Base-by-base conservation (phyloP, 2,329 filamentous ascomycete genomes). In the Ilyonectria destructans region DNA sequence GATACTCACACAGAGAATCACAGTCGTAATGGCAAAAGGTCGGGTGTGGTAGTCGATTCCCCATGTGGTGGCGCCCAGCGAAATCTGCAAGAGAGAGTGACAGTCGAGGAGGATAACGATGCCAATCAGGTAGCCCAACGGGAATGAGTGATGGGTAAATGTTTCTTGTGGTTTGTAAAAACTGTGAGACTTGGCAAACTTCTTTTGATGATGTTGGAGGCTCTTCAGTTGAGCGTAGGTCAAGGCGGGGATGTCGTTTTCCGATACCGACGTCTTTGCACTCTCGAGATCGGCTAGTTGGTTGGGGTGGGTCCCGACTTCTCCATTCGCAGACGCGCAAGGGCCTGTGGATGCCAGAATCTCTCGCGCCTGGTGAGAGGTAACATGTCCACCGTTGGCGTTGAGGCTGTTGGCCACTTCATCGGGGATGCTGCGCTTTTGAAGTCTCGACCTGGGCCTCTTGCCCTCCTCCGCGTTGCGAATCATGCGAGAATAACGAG, bases 81-180 rank as follows among this genome's bases (percentile, higher is more conserved):
- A 88, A 73, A 97, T 93, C 77, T 97, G 94, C 46, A 97, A 87
- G 37, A 93, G 84, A 5, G 92, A 94, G 82, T 97, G 94, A 69
- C 88, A 91, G 79, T 97, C 94, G 3, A 96, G 86, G 2, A 97
- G 84, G 7, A 93, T 85, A n/a, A 96, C 91, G 66, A 96, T 91
- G 65, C 92, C 90, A 43, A 96, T 86, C 35, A 97, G 89, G 6
- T 94, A 85, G 35, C 88, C 86, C 1, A 95, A 84, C 0, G 94
- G 93, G 69, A 97, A 97, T 0, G 94, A 92, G 77, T 90, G 87
- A 78, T 97, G 94, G 0, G 94, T 97, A 37, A 89, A 85, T 0
- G 94, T 97, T 80, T 97, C 94, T 79, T 97, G 92, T 0, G 94
- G 93, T 75, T 95, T 95, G 85, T 97, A 97, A 80, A 96, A 97